A percentile compares a stretch with the other conserved stretches of the same genome.
phyloP scores from a whole-genome alignment of 2,329 filamentous ascomycete species.

The Colletotrichum sp. region DNA sequence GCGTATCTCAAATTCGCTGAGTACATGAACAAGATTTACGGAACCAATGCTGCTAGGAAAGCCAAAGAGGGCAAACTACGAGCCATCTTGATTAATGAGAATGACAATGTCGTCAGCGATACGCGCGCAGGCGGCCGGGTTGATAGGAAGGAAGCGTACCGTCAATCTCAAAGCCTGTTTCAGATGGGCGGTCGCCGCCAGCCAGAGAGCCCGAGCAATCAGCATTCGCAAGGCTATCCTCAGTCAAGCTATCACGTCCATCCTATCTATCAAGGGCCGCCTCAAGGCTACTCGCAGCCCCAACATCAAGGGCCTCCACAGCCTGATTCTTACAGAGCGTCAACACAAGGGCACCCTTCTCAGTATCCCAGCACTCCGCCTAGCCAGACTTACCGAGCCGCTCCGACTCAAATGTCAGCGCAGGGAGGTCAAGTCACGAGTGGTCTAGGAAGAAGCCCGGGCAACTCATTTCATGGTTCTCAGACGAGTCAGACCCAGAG shows the following conservation, averaged over 20 bases:
- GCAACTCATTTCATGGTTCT: not conserved
- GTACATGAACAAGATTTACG: not conserved
- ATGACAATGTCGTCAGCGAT: not conserved
- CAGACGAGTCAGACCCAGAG: not conserved
- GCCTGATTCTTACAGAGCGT: not conserved
- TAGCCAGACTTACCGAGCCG: not conserved
- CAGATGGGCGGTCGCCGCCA: accelerated
- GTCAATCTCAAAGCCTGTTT: not conserved
- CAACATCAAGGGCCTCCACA: not conserved
- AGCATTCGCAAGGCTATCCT: not conserved
- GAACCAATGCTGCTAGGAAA: not conserved
- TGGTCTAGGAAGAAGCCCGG: not conserved
- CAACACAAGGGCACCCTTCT: not conserved
- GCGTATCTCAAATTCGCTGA: not conserved
- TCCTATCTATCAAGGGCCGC: not conserved
- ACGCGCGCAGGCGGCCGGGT: not conserved
- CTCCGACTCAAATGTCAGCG: not conserved
- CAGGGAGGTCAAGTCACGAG: not conserved
- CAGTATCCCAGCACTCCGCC: not conserved
- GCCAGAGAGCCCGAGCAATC: accelerated
- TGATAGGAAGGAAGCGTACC: not conserved
- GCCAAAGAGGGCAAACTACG: not conserved
- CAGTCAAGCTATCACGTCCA: not conserved
- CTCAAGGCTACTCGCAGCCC: not conserved
- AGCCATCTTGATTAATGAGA: not conserved